These are phyloP conservation scores for Saturnispora mendoncae DNA, from an alignment of 805 yeast species.

Conservation along the genomic window DNA sequence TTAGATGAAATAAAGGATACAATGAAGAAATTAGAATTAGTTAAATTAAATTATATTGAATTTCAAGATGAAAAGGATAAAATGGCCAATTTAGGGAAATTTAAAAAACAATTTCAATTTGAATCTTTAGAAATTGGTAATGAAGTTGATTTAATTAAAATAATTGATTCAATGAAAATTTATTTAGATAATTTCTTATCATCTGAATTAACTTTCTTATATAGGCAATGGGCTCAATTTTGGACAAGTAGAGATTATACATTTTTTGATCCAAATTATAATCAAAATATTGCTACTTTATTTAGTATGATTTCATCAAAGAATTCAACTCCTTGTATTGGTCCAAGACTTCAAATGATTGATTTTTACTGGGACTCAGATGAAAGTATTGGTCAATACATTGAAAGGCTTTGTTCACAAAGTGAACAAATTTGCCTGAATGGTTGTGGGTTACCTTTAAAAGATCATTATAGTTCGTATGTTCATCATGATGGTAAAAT, in stretches of 20 bases:
- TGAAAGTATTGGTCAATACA: conserved; percentile 78
- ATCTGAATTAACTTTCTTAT: conserved; percentile 28
- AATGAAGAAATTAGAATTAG: conserved; percentile 25
- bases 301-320: conserved; percentile 77
- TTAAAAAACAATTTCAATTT: conserved; percentile 14
- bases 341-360: conserved; percentile 76
- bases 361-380: conserved; percentile 90
- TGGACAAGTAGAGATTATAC: conserved; percentile 36
- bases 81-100: not conserved
- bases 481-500: conserved; percentile 83
- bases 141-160: conserved; percentile 27
- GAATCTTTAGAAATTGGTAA: conserved; percentile 6
- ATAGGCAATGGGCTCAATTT: conserved; percentile 63
- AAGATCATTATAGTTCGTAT: conserved; percentile 76
- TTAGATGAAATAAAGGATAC: conserved; percentile 21
- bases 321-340: conserved; percentile 85
- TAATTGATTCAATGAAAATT: conserved; percentile 29
- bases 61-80: conserved; percentile 20
- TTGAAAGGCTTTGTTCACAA: conserved; percentile 70
- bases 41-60: conserved; percentile 20
- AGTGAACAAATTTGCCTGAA: conserved; percentile 64
- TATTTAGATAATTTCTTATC: conserved; percentile 23
- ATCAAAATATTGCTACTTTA: conserved; percentile 69
- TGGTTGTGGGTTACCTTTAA: conserved; percentile 62
- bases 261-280: conserved; percentile 58